Percentiles rank a stretch among this genome's conserved stretches.
phyloP scores from a whole-genome alignment of 768 basidiomycete species.

The Pisolithus marmoratus region DNA sequence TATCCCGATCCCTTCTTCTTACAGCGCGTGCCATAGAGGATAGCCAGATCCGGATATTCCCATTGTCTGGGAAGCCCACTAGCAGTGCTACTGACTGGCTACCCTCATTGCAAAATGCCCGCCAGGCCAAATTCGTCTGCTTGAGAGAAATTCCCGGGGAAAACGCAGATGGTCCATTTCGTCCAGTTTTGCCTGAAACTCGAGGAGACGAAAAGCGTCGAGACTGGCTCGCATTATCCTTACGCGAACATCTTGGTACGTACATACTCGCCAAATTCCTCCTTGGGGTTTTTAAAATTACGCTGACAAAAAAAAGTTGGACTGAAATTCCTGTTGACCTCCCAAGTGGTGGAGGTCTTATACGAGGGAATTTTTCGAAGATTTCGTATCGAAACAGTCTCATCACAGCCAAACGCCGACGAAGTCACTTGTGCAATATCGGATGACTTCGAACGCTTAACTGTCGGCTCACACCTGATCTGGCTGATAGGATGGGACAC shows the following conservation, averaged over 20 bases:
- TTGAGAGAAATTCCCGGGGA: slow-evolving; percentile 42
- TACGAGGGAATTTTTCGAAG: slow-evolving; percentile 58
- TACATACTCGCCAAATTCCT: slow-evolving; percentile 11
- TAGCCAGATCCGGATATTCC: slow-evolving; percentile 41
- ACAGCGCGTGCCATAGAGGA: slow-evolving; percentile 55
- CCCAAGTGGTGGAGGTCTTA: slow-evolving; percentile 54
- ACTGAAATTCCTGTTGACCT: slow-evolving; percentile 58
- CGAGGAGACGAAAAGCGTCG: slow-evolving; percentile 32
- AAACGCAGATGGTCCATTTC: slow-evolving; percentile 9
- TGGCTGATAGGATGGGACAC: slow-evolving; percentile 73
- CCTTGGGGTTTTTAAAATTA: slow-evolving; percentile 2
- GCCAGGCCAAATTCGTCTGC: slow-evolving; percentile 48
- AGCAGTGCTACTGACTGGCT: slow-evolving; percentile 38
- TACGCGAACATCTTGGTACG: slow-evolving; percentile 64
- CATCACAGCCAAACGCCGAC: slow-evolving; percentile 18
- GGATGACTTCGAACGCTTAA: slow-evolving; percentile 38
- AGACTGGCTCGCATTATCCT: slow-evolving; percentile 64
- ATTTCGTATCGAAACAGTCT: slow-evolving; percentile 51
- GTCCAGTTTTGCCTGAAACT: slow-evolving; percentile 13
- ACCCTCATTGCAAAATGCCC: slow-evolving; percentile 43
- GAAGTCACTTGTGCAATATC: slow-evolving; percentile 31
- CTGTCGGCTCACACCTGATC: slow-evolving; percentile 38
- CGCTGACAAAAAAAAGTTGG: slow-evolving; percentile 44
- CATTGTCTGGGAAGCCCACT: slow-evolving; percentile 36
- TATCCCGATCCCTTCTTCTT: slow-evolving; percentile 53